Evolutionary conservation across 1,139 yeast genomes (phyloP), one percentile per base, ranked within the genome.

Genomic region (Pichia kudriavzevii): DNA sequence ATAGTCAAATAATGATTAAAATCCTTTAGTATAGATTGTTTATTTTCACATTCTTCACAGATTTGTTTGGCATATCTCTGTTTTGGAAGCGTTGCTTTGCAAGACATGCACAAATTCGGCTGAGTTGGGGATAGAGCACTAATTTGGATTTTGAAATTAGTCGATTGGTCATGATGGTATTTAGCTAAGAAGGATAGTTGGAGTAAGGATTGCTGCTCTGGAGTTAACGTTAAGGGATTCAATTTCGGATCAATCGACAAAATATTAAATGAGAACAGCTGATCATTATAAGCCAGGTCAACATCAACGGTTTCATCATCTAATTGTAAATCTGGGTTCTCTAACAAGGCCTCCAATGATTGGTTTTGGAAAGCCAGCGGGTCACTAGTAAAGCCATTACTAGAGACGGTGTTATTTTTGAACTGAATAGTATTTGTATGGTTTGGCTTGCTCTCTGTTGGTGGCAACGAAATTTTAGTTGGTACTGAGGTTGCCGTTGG

Each of bases 1-100:
- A 53, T 41, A 4, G 49, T 42, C 27, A 52, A 36, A 29, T 44
- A 50, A 18, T 39, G 43, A 32, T 50, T 45, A 31, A 52, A 50
- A 17, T 39, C 41, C 25, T 43, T 46, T 16, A 52, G 27, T 8
- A 47, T 47, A 1, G 54, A 42, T 22, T 47, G 50, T 36, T 35
- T 45, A 3, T 31, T 30, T 30, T 45, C 47, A 36, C 58, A 52
- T 8, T 36, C 39, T 10, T 30, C 36, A 39, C 56, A 53, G 5
- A 52, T 35, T 26, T 48, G 54, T 25, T 35, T 38, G n/a, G 31
- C 38, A 7, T 38, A 12, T 30, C 42, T 31, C 12, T 34, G 23
- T 22, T 29, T 24, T 10, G 42, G 38, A 15, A 38, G 31, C 15
- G 26, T 25, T 2, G 35, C 20, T 20, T 35, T 42, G 15, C 47